Evolutionary conservation across 805 yeast genomes (phyloP).

Genomic region (Metschnikowia hibisci): DNA sequence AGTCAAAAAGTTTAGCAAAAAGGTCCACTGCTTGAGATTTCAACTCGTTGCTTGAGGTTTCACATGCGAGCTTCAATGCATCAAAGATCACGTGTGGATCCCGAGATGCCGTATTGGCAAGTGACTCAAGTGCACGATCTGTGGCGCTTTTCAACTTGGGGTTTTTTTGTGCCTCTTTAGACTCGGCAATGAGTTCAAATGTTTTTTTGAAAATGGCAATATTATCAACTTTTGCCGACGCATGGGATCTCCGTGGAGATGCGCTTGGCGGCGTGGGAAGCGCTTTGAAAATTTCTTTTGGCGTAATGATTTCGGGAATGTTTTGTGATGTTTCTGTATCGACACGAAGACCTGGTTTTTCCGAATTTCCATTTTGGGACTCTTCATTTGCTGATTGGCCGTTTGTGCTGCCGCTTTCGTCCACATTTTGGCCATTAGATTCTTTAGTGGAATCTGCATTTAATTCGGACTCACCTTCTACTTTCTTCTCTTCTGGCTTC

Average conservation of each 20-base stretch:
- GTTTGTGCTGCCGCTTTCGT: too few relatives aligned
- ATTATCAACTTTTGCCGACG: slow-evolving; percentile 21
- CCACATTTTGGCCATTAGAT: too few relatives aligned
- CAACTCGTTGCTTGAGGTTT: slow-evolving; percentile 58
- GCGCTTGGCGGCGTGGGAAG: neutral
- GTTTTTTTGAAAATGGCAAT: slow-evolving; percentile 45
- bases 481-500: too few relatives aligned
- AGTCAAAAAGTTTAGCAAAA: slow-evolving; percentile 84
- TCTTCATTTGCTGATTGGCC: too few relatives aligned
- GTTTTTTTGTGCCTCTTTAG: slow-evolving; percentile 60
- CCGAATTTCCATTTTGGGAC: neutral
- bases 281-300: neutral
- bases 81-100: slow-evolving; percentile 62
- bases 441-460: too few relatives aligned
- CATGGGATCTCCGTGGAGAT: neutral
- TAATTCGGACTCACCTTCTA: too few relatives aligned
- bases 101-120: slow-evolving; percentile 35
- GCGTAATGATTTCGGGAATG: neutral
- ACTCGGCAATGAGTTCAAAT: slow-evolving; percentile 50
- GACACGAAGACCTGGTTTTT: neutral
- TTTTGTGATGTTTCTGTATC: neutral
- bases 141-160: slow-evolving; percentile 35
- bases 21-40: slow-evolving; percentile 78
- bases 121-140: slow-evolving; percentile 40
- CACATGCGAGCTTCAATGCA: slow-evolving; percentile 73